Evolutionary conservation across 805 yeast species (phyloP).

Genomic region (Metschnikowia chrysomelidarum): DNA sequence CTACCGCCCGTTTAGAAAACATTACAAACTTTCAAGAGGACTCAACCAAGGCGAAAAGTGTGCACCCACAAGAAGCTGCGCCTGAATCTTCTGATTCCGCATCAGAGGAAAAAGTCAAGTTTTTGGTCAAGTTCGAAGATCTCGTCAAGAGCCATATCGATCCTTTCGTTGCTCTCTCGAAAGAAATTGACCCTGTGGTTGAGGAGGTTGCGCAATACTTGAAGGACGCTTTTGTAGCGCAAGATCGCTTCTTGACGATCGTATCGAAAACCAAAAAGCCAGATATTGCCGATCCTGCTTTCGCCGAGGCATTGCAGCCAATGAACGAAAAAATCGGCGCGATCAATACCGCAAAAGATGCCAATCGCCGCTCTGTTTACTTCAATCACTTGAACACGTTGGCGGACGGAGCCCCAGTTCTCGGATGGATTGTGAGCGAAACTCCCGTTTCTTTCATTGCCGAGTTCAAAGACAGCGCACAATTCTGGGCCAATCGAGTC

Average conservation of each 20-base stretch:
- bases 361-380: conserved; percentile 63
- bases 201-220: conserved; percentile 52
- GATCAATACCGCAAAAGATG: conserved; percentile 67
- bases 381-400: conserved; percentile 77
- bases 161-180: conserved; percentile 58
- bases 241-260: conserved; percentile 56
- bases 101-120: conserved; percentile 35
- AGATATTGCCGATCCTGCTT: conserved; percentile 50
- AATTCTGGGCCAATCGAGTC: conserved; percentile 91
- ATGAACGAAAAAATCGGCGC: conserved; percentile 58
- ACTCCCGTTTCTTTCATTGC: conserved; percentile 75
- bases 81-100: not conserved
- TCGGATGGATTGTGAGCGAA: conserved; percentile 84
- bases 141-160: conserved; percentile 51
- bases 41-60: conserved; percentile 29
- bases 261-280: conserved; percentile 67
- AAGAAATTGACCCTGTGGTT: conserved; percentile 54
- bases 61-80: not conserved
- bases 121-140: conserved; percentile 51
- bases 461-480: conserved; percentile 87
- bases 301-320: conserved; percentile 61
- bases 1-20: conserved; percentile 89
- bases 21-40: conserved; percentile 77
- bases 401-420: conserved; percentile 84
- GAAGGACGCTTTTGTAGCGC: conserved; percentile 55